Conservation (phyloP, 768 basidiomycete genomes). For the Pleurotus tuoliensis region DNA sequence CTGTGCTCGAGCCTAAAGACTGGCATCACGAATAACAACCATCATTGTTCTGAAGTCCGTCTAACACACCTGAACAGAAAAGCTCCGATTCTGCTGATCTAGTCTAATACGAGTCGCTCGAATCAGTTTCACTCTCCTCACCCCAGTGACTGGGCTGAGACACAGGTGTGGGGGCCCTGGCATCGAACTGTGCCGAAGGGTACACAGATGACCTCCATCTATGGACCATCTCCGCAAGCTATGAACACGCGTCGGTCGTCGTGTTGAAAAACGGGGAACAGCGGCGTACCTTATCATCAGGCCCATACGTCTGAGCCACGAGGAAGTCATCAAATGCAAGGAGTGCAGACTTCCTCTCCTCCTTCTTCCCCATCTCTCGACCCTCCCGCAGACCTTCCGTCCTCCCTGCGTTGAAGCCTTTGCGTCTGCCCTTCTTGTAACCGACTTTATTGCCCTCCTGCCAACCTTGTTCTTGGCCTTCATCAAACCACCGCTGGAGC, state of each 20-base stretch:
- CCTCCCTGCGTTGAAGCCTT: conserved; percentile 24
- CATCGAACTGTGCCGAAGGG: neutral
- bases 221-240: conserved; percentile 24
- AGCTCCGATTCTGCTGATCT: too few relatives aligned
- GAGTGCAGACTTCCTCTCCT: conserved; percentile 50
- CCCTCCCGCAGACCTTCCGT: conserved; percentile 40
- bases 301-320: conserved; percentile 34
- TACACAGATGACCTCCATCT: conserved; percentile 26
- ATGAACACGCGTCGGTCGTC: neutral
- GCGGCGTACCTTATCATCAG: conserved; percentile 1
- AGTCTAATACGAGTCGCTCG: neutral
- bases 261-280: neutral
- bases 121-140: conserved; percentile 5
- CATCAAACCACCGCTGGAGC: conserved; percentile 40
- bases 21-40: too few relatives aligned
- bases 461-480: conserved; percentile 41
- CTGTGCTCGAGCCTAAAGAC: too few relatives aligned
- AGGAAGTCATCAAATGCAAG: conserved; percentile 59
- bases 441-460: conserved; percentile 45
- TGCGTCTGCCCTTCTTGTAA: conserved; percentile 35
- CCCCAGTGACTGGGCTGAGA: neutral
- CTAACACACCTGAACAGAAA: too few relatives aligned
- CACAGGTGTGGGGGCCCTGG: neutral
- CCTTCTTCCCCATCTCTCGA: conserved; percentile 36
- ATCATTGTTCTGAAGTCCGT: too few relatives aligned